Base-by-base conservation (phyloP, 805 yeast genomes). In the Starmerella vaccinii region DNA sequence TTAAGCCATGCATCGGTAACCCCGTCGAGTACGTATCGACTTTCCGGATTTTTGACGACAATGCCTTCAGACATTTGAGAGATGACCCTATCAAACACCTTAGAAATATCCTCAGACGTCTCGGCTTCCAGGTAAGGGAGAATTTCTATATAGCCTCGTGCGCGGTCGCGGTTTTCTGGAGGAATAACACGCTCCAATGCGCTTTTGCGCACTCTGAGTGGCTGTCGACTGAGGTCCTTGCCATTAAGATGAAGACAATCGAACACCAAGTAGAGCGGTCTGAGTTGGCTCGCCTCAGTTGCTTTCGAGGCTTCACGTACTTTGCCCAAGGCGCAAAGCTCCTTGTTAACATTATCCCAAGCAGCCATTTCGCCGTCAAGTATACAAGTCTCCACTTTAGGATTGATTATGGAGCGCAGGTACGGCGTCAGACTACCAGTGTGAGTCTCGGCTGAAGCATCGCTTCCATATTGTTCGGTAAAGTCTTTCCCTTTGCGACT, bases 331-430 rank as follows among this genome's bases (percentile, higher is more conserved):
- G 96, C 95, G 21, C 88, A 68, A 4, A 86, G 71, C 1, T 61
- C 50, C 71, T 66, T 42, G 65, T 69, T 48, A 1, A 50, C 51
- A 0, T 77, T 76, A 65, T 89, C 95, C 74, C 78, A 88, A 0
- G 94, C 86, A 1, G 90, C 80, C 90, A 90, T 85, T 65, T 90
- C 98, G 0, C 97, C 97, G 67, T 90, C 98, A 4, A 90, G 61
- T 5, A 83, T 72, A 21, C 74, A 67, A 35, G 57, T 64, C 8
- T 62, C 52, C 8, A 73, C 65, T 65, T 68, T 39, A 1, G 46
- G 38, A 22, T 43, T 43, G 27, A 43, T 15, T 2, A 32, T 32
- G 3, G 16, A 1, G 2, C 21, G 9, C 60, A 84, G 60, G 57
- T 76, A 70, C 40, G 72, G 74, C 0, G 87, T 73, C 10, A 84